Conservation (phyloP, 176 grass and related monocot genomes). For the Raddia guianensis region DNA sequence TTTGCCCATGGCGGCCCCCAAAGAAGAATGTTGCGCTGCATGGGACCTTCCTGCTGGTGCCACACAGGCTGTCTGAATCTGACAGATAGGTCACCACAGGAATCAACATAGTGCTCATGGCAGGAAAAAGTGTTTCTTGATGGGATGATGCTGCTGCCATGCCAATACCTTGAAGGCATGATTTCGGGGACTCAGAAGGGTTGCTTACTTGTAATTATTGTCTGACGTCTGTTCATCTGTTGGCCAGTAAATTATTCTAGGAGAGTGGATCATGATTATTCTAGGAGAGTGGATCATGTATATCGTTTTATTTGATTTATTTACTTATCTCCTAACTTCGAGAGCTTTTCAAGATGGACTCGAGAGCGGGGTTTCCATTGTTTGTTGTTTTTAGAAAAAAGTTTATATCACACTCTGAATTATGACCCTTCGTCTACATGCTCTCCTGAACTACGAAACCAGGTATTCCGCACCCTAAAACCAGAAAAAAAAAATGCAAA, state of each 20-base stretch:
- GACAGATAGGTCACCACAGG: not conserved
- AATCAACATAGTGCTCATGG: conserved; percentile 11
- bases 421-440: no score
- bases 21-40: conserved; percentile 31
- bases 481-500: no score
- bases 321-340: no score
- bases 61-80: conserved; percentile 18
- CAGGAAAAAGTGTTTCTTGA: not conserved
- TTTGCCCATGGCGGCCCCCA: conserved; percentile 5
- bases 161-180: conserved; percentile 13
- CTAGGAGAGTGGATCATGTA: not conserved
- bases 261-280: not conserved
- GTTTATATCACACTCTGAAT: no score
- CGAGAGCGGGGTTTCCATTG: no score
- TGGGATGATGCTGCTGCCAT: not conserved
- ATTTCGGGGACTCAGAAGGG: not conserved
- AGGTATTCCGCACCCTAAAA: no score
- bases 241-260: not conserved
- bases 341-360: no score
- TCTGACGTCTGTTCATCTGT: not conserved
- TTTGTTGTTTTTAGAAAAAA: no score
- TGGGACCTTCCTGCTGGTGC: conserved; percentile 14
- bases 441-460: no score
- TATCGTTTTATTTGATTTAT: no score
- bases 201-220: conserved; percentile 18